A percentile compares a stretch with the other conserved stretches of the same genome.
phyloP scores from a whole-genome alignment of 768 basidiomycete species.

The Agrocybe pediades region DNA sequence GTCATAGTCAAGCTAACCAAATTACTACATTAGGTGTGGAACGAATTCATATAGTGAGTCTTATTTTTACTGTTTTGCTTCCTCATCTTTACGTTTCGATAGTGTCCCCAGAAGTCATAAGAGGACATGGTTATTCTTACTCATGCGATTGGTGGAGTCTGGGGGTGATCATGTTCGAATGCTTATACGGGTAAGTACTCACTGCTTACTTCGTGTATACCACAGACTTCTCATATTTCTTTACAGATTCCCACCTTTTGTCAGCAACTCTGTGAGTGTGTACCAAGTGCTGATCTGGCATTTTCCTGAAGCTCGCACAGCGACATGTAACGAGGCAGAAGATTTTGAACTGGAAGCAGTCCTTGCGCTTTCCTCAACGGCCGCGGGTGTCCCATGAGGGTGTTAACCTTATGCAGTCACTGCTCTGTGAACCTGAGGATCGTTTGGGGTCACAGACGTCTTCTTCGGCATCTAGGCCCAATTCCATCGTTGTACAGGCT shows the following conservation, averaged over 20 bases:
- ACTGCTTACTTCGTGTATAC: conserved; percentile 13
- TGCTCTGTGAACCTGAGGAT: conserved; percentile 96
- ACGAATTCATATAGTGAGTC: conserved; percentile 87
- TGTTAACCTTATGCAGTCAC: conserved; percentile 81
- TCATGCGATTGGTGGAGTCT: conserved; percentile 99
- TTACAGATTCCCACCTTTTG: conserved; percentile 89
- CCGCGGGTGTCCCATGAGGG: conserved; percentile 88
- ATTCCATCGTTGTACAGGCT: conserved; percentile 74
- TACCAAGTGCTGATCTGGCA: conserved; percentile 3
- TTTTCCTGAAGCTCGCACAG: conserved; percentile 37
- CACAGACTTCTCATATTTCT: conserved; percentile 7
- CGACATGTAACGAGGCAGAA: conserved; percentile 95
- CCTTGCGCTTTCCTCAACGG: conserved; percentile 81
- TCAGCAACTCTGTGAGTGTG: conserved; percentile 81
- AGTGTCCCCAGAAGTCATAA: conserved; percentile 93
- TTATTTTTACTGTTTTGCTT: conserved; percentile 17
- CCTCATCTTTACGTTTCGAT: conserved; percentile 20
- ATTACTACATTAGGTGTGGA: conserved; percentile 59
- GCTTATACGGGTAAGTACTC: conserved; percentile 78
- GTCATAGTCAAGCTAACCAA: conserved; percentile 10
- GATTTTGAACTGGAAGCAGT: conserved; percentile 93
- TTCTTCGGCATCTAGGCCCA: conserved; percentile 70
- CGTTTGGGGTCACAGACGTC: conserved; percentile 79
- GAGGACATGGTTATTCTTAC: conserved; percentile 90
- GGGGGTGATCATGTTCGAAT: conserved; percentile 96